Conservation (phyloP, 768 basidiomycete genomes). For the Rickenella mellea region DNA sequence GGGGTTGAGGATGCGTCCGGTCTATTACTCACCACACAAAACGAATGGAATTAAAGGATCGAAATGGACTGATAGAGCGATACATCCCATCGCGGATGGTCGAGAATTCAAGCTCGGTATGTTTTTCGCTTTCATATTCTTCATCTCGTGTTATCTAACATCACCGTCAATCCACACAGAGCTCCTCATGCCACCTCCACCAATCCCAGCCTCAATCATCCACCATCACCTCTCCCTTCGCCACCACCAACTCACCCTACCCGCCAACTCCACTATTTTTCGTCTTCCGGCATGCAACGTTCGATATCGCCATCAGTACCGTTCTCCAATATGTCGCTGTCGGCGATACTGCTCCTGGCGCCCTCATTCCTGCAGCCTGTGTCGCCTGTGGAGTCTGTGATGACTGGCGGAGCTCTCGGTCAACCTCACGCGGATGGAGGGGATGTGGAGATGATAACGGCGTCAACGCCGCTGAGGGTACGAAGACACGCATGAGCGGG, state of each 20-base stretch:
- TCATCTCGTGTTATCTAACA: too few relatives aligned
- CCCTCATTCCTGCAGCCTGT: background rate
- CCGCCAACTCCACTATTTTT: constrained; percentile 4
- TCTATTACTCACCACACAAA: background rate
- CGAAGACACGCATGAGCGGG: too few relatives aligned
- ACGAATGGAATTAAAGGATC: background rate
- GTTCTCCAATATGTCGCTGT: background rate
- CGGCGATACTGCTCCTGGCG: background rate
- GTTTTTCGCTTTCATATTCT: too few relatives aligned
- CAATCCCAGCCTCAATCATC: constrained; percentile 36
- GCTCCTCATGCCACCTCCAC: too few relatives aligned
- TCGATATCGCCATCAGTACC: background rate
- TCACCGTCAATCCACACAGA: too few relatives aligned
- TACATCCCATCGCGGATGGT: background rate
- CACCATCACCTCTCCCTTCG: constrained; percentile 19
- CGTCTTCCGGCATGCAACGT: background rate
- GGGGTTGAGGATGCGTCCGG: constrained; percentile 53
- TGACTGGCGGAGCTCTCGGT: constrained; percentile 22
- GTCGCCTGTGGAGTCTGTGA: background rate
- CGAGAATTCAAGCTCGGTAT: too few relatives aligned
- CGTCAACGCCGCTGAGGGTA: too few relatives aligned
- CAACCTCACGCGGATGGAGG: too few relatives aligned
- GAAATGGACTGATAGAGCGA: background rate
- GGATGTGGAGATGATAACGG: too few relatives aligned
- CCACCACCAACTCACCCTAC: constrained; percentile 6